Evolutionary conservation across 768 basidiomycete genomes (phyloP), one percentile per base, ranked within the genome.

Genomic region (Tubosaeta sp.): DNA sequence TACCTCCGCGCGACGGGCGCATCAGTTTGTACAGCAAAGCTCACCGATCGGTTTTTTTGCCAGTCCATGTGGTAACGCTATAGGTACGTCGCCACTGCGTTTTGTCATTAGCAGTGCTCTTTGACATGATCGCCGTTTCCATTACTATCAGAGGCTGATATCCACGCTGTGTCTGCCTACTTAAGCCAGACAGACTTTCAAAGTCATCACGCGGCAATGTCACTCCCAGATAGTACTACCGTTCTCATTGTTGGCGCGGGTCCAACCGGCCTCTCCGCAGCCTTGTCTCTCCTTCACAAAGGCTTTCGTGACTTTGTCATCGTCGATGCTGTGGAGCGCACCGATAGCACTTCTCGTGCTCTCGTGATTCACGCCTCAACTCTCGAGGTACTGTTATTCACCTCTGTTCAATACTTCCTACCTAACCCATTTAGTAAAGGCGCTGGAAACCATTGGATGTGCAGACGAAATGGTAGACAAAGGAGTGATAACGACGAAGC

Each of bases 191-290:
- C 13, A 19, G 35, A 16, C 22, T 22, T 16, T 14, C 22, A 40
- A 14, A 13, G 39, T 7, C 39, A 40, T 9, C 10, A 39, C 38
- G 21, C 38, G 12, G 40, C 18, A 44, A 60, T 60, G 59, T 60
- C 71, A 6, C 57, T 74, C 21, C 73, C 75, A 1, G 46, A 59
- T 4, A 59, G 48, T 39, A 74, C 75, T 8, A 72, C 72, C 36
- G 59, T 80, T 39, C 73, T 81, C 46, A 70, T 81, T 27, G 73
- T 81, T n/a, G 79, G 78, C 6, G 76, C 76, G 9, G 79, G 80
- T n/a, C 80, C 80, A 9, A 60, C 70, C 0, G 80, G 80, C 19
- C 71, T 81, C 25, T 66, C 76, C 3, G 56, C 69, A 36, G 79
- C 80, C 19, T 55, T 79, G n/a, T 73, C 78, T n/a, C 72, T 81